These are phyloP conservation scores for Tetracentron sinense DNA, from an alignment of 164 flowering plant species.

Conservation along the genomic window DNA sequence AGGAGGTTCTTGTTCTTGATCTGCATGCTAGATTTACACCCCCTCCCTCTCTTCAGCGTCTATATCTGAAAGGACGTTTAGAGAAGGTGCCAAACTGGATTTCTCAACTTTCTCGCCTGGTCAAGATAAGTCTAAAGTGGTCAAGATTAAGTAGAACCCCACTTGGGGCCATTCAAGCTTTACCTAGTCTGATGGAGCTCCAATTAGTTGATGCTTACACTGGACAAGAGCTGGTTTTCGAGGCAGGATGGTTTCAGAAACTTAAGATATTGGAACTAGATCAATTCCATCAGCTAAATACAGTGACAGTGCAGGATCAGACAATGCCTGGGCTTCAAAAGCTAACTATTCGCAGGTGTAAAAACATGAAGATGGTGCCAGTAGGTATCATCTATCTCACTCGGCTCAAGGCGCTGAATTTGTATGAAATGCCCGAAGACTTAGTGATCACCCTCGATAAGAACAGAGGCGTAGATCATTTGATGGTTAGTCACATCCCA, in stretches of 20 bases:
- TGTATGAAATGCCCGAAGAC: too few species aligned
- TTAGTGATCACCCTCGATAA: too few species aligned
- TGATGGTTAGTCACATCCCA: too few species aligned
- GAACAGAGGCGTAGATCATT: too few species aligned
- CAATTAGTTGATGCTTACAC: background rate
- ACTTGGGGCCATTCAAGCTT: background rate
- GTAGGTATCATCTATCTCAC: too few species aligned
- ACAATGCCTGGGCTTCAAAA: background rate
- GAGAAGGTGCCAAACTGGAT: constrained; percentile 14
- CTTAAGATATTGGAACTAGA: background rate
- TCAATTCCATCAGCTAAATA: background rate
- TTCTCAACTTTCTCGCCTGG: background rate
- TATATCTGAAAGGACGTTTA: constrained; percentile 9
- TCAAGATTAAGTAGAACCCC: background rate
- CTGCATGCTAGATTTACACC: background rate
- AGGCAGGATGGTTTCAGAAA: background rate
- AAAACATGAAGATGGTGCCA: too few species aligned
- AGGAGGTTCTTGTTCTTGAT: background rate
- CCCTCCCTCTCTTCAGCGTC: background rate
- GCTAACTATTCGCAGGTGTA: too few species aligned
- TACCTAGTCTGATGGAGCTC: constrained; percentile 11
- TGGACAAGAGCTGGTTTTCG: background rate
- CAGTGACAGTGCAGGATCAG: background rate
- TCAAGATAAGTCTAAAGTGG: background rate
- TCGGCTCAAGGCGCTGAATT: too few species aligned